Base-by-base conservation (phyloP, 352 stramenopile genomes). In the Globisporangium irregulare region DNA sequence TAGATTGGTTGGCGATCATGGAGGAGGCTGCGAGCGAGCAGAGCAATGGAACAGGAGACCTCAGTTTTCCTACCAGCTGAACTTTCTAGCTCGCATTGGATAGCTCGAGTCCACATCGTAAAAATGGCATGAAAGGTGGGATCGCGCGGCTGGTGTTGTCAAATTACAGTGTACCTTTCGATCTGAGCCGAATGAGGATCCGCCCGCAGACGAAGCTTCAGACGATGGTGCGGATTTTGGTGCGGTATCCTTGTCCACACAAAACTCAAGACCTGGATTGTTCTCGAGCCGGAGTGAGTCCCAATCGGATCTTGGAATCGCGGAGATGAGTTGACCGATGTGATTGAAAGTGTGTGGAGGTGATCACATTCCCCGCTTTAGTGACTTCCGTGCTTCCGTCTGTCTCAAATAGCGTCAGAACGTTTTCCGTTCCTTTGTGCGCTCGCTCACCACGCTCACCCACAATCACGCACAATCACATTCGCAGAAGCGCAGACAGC, bases 321-420 rank as follows among this genome's bases (percentile, higher is more conserved):
- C 27, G 27, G 15, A 43, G 36, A 43, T 43, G 36, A 43, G 36
- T 43, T 43, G 36, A 43, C 10, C 36, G 18, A 50, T n/a, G 22
- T 20, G 15, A 50, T n/a, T 18, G 41, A 50, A 22, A 22, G 15
- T 22, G 43, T 22, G 43, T 22, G 43, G 18, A 20, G 5, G 43
- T 9, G 4, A 50, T 10, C 43, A 24, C 18, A 22, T 2, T 51
- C 43, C 18, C 18, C 18, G 15, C 43, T 51, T 51, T 24, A 51
- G 43, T 51, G 43, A 50, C 43, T 22, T 2, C 4, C 15, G 41
- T n/a, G 14, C 1, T 51, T n/a, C 7, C 41, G 15, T 20, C 5
- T 50, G 43, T 51, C 43, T 51, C 43, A 51, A 51, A 51, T 51
- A 51, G 43, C 43, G 43, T 51, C 43, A 51, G 43, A 51, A 4